These are phyloP conservation scores for Alternaria consortialis DNA, from an alignment of 2,329 filamentous ascomycete species.

Conservation along the genomic window DNA sequence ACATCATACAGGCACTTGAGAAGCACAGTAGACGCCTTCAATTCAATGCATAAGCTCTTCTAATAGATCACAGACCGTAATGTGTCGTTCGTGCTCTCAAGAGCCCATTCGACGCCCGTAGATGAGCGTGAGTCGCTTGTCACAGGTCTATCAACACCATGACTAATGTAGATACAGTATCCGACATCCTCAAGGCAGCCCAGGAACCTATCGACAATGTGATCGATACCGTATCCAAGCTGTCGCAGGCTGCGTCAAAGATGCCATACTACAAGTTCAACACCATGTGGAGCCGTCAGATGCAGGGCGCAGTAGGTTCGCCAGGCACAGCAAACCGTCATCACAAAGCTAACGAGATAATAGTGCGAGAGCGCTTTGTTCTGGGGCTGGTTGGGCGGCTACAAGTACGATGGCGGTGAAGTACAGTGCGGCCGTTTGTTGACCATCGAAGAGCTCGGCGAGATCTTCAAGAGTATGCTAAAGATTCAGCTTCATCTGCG, in stretches of 20 bases:
- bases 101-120: slow-evolving; percentile 86
- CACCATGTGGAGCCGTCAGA: slow-evolving; percentile 79
- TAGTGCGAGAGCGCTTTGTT: slow-evolving; percentile 67
- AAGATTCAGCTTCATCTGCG: slow-evolving; percentile 4
- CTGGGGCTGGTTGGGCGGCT: slow-evolving; percentile 82
- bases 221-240: slow-evolving; percentile 72
- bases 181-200: slow-evolving; percentile 73
- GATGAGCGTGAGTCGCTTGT: slow-evolving; percentile 61
- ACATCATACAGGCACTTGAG: slow-evolving; percentile 83
- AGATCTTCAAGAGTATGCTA: slow-evolving; percentile 72
- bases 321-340: not conserved
- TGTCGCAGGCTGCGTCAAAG: slow-evolving; percentile 78
- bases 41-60: not conserved
- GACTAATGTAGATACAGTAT: slow-evolving; percentile 61
- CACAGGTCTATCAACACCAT: not conserved
- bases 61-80: slow-evolving; percentile 66
- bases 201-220: slow-evolving; percentile 76
- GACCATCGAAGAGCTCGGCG: slow-evolving; percentile 87
- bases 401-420: slow-evolving; percentile 62
- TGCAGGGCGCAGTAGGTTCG: slow-evolving; percentile 76
- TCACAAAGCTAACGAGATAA: slow-evolving; percentile 10
- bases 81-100: slow-evolving; percentile 82
- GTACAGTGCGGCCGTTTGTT: slow-evolving; percentile 71
- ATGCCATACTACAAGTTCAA: slow-evolving; percentile 99
- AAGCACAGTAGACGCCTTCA: slow-evolving; percentile 66